Base-by-base conservation (phyloP, 306 rosid genomes). In the Trichosanthes cucumerina region DNA sequence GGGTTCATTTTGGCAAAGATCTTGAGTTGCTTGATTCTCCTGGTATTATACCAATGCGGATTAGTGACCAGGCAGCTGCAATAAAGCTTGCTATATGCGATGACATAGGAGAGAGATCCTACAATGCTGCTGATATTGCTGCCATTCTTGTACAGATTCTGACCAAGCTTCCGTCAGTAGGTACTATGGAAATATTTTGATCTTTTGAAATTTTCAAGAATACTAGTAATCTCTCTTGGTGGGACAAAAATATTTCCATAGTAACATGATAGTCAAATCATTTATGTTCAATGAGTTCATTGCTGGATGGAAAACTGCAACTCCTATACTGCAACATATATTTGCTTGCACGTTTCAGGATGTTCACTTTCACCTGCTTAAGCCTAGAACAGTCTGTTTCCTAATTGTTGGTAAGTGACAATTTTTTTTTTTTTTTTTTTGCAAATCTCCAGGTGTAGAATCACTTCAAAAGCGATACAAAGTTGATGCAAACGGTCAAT, bases 41-140 rank as follows among this genome's bases (percentile, higher is more conserved):
- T 54, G 97, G 98, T 71, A 89, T 92, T 65, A 83, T 94, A 52
- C 98, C 96, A 13, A 92, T 94, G 98, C 88, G 98, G 85, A 89
- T 94, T 73, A 92, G 92, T 66, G 97, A 94, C 84, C 98, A 92
- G 85, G 77, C 96, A n/a, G 88, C 98, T 19, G 98, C 98, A 79
- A 88, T 95, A 83, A 92, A 95, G 91, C 97, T 95, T 3, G 97
- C 98, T 46, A 92, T 95, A 74, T 95, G 98, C 81, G 98, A 95
- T 60, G 98, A 95, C 81, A 95, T 95, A 81, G 97, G 98, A 64
- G 98, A 95, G 89, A 86, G 89, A 84, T 83, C 98, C 81, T 92
- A 95, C 76, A 88, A 89, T 76, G 88, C 84, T 75, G 79, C 85
- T 78, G 98, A 94, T 90, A 90, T 90, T 81, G 97, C 96, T 63